Evolutionary conservation across 441 rosid species (phyloP), one percentile per base, ranked within the genome.

Genomic region (Arabidopsis hybrid): DNA sequence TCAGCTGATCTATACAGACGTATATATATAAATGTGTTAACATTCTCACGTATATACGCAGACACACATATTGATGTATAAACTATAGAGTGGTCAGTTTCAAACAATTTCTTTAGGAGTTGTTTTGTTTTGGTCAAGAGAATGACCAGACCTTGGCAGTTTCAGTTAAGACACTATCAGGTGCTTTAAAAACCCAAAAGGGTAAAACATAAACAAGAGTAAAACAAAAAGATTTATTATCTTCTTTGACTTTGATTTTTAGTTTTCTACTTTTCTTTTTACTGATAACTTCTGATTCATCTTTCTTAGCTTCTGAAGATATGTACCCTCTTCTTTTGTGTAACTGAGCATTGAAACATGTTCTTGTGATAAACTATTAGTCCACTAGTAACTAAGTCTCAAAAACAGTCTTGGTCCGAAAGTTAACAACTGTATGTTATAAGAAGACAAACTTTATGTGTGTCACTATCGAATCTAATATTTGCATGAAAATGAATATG

Each of bases 71-170:
- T 67, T 72, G 39, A 66, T 52, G 77, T 53, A 34, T 71, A 66
- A 66, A 35, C 45, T 62, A 62, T 42, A 56, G 78, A 62, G 70
- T 72, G 65, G 77, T 78, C 81, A 72, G 73, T 52, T 72, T 67
- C 72, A 77, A 65, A 65, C 63, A 59, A 71, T 67, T 45, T 60
- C 7, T 67, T 32, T 67, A 78, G 66, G 32, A 52, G 63, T 79
- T 45, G 58, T 36, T 59, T 61, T 65, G 74, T 53, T 76, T 68
- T 64, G 65, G 70, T 65, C 75, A 70, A 74, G 87, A 79, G 83
- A 81, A 78, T 80, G 89, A 87, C 89, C 80, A 74, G 82, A 74
- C 85, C 78, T 51, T 80, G 62, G 71, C 71, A 78, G 81, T 78
- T 79, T 82, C 83, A 83, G 89, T 85, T 82, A 75, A 73, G 78